Evolutionary conservation across 2,329 filamentous ascomycete species (phyloP).

Genomic region (Mycosphaerella sp.): DNA sequence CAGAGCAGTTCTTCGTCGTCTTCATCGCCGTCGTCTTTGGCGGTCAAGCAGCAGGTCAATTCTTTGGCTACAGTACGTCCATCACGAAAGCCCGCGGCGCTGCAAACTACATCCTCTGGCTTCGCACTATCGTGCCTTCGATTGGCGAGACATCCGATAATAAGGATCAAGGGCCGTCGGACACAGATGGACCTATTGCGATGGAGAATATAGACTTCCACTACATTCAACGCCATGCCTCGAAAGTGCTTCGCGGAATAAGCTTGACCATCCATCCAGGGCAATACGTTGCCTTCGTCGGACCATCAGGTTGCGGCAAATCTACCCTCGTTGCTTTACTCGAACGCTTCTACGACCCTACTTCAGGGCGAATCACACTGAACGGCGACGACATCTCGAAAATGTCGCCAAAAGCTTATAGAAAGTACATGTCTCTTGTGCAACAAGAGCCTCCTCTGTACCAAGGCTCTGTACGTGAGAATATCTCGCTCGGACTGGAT

Average conservation of each 20-base stretch:
- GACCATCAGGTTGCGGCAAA: constrained; percentile 46
- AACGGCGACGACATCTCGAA: constrained; percentile 55
- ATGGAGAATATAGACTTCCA: constrained; percentile 29
- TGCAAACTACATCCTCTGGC: constrained; percentile 44
- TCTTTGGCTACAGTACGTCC: constrained; percentile 53
- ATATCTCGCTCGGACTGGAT: constrained; percentile 44
- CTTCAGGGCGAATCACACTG: constrained; percentile 37
- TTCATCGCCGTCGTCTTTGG: constrained; percentile 61
- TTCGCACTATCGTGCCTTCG: constrained; percentile 36
- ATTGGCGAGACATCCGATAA: constrained; percentile 37
- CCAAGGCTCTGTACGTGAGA: constrained; percentile 60
- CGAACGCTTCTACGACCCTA: constrained; percentile 44
- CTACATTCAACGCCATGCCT: constrained; percentile 26
- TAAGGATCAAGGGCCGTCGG: constrained; percentile 25
- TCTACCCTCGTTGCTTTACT: constrained; percentile 43
- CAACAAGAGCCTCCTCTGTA: constrained; percentile 67
- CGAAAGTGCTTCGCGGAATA: constrained; percentile 28
- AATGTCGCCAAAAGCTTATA: constrained; percentile 57
- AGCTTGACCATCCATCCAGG: constrained; percentile 33
- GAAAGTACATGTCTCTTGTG: constrained; percentile 61
- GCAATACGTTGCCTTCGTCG: constrained; percentile 44
- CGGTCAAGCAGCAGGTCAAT: constrained; percentile 60
- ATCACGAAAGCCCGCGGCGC: constrained; percentile 34
- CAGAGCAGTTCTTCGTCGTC: constrained; percentile 49
- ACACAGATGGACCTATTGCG: constrained; percentile 21